Percentiles rank a stretch among this genome's conserved stretches.
These are phyloP conservation scores for Malassezia obtusa DNA, from an alignment of 1,284 basidiomycete genomes.

Conservation along the genomic window DNA sequence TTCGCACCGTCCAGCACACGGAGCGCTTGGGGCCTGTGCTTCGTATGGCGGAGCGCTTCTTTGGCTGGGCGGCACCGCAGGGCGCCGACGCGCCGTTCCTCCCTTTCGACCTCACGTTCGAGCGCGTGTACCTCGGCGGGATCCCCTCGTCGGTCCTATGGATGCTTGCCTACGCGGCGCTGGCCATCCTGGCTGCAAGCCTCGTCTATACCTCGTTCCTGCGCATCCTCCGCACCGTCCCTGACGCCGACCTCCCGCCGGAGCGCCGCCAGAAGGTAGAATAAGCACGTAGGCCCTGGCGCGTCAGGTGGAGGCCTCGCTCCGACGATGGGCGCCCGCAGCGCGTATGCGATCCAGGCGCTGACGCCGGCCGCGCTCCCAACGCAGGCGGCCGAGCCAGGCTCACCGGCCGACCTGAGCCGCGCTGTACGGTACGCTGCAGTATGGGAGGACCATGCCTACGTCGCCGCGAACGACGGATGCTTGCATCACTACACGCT, in stretches of 20 bases:
- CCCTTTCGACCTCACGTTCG: constrained; percentile 9
- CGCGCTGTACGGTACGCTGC: neutral
- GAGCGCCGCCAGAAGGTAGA: no score
- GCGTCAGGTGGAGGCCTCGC: constrained; percentile 5
- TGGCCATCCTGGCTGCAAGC: neutral
- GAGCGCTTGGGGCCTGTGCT: neutral
- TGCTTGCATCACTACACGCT: constrained; percentile 3
- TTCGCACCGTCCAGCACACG: neutral
- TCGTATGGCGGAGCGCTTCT: neutral
- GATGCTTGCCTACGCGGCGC: neutral
- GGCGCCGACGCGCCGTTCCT: neutral
- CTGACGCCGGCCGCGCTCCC: neutral
- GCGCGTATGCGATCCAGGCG: neutral
- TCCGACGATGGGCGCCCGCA: neutral
- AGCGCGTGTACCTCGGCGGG: constrained; percentile 13
- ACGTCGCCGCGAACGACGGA: constrained; percentile 9
- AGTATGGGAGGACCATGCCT: neutral
- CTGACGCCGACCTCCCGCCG: no score
- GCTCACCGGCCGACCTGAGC: constrained; percentile 5
- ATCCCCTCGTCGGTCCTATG: constrained; percentile 5
- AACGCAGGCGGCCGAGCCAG: neutral
- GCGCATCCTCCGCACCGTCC: neutral
- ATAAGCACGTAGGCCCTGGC: no score
- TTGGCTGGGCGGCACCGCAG: constrained; percentile 1
- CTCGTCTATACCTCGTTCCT: neutral